A percentile compares a stretch with the other conserved stretches of the same genome.
These are phyloP conservation scores for Colletotrichum magnum DNA, from an alignment of 2,329 filamentous ascomycete species.

Conservation along the genomic window DNA sequence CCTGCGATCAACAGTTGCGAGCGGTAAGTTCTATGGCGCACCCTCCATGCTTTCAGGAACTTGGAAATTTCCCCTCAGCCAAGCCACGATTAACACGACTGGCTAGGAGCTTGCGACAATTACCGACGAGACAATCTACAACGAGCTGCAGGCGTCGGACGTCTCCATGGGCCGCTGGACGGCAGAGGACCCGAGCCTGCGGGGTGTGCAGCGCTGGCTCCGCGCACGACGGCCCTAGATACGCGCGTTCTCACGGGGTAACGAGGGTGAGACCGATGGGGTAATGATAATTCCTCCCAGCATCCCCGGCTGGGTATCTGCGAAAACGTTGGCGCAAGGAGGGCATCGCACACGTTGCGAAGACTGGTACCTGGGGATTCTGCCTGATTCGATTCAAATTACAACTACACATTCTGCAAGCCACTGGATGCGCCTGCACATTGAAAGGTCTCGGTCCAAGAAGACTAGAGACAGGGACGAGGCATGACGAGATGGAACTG, in stretches of 20 bases:
- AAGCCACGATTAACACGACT: neutral
- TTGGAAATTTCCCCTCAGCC: too few species aligned
- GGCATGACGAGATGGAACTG: neutral
- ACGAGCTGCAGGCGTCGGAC: slow-evolving; percentile 68
- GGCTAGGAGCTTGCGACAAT: slow-evolving; percentile 69
- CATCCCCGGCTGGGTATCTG: slow-evolving; percentile 7
- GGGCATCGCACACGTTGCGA: slow-evolving; percentile 26
- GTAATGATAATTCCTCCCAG: slow-evolving; percentile 1
- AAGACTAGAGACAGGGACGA: neutral
- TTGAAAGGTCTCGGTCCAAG: slow-evolving; percentile 5
- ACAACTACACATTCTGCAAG: slow-evolving; percentile 6
- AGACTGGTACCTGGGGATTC: neutral
- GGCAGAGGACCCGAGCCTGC: slow-evolving; percentile 72
- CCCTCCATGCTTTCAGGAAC: neutral
- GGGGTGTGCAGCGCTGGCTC: slow-evolving; percentile 72
- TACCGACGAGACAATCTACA: slow-evolving; percentile 72
- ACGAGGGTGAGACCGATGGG: slow-evolving; percentile 5
- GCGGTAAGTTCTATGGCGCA: slow-evolving; percentile 58
- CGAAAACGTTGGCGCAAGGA: slow-evolving; percentile 33
- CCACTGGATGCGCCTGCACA: slow-evolving; percentile 24
- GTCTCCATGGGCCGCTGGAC: slow-evolving; percentile 72
- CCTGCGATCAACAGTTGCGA: slow-evolving; percentile 71
- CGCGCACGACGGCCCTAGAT: slow-evolving; percentile 53
- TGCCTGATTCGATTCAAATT: neutral
- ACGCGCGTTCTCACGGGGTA: neutral